A percentile compares a stretch with the other conserved stretches of the same genome.
Conservation (phyloP, 768 basidiomycete species). For the Pisolithus albus region DNA sequence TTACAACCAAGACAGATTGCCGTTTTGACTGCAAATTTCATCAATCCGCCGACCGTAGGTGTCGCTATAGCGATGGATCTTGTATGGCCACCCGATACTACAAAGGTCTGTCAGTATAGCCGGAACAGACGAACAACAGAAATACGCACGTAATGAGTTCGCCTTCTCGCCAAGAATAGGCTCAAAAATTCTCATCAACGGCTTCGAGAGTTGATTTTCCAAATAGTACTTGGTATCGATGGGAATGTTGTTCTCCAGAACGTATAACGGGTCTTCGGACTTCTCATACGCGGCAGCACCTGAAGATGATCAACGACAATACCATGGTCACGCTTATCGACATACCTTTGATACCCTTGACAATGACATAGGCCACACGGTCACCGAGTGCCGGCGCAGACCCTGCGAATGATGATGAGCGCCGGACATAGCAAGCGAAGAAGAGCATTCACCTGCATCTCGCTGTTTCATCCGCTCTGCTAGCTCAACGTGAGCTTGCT, state of each 20-base stretch:
- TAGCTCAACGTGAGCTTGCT: conserved; percentile 95
- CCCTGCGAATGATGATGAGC: conserved; percentile 35
- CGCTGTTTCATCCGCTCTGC: conserved; percentile 94
- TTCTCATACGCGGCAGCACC: conserved; percentile 98
- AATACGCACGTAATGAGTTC: conserved; percentile 60
- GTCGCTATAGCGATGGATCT: conserved; percentile 94
- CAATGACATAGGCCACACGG: conserved; percentile 97
- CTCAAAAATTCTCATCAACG: conserved; percentile 95
- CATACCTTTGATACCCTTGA: conserved; percentile 89
- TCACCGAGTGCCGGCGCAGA: conserved; percentile 98
- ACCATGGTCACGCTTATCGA: neutral
- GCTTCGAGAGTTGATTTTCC: conserved; percentile 96
- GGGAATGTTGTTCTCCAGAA: conserved; percentile 95
- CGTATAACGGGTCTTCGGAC: conserved; percentile 96
- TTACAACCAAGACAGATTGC: conserved; percentile 95
- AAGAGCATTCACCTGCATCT: conserved; percentile 61
- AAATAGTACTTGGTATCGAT: conserved; percentile 98
- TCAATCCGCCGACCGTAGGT: conserved; percentile 90
- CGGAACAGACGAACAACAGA: neutral
- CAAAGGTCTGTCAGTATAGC: conserved; percentile 2
- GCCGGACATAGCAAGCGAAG: neutral
- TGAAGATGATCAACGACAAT: conserved; percentile 19
- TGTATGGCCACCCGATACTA: conserved; percentile 96
- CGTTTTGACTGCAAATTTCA: conserved; percentile 98
- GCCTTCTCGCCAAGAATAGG: conserved; percentile 95